A percentile compares a stretch with the other conserved stretches of the same genome.
phyloP scores from a whole-genome alignment of 768 basidiomycete genomes.

The Pleurotus platypus region DNA sequence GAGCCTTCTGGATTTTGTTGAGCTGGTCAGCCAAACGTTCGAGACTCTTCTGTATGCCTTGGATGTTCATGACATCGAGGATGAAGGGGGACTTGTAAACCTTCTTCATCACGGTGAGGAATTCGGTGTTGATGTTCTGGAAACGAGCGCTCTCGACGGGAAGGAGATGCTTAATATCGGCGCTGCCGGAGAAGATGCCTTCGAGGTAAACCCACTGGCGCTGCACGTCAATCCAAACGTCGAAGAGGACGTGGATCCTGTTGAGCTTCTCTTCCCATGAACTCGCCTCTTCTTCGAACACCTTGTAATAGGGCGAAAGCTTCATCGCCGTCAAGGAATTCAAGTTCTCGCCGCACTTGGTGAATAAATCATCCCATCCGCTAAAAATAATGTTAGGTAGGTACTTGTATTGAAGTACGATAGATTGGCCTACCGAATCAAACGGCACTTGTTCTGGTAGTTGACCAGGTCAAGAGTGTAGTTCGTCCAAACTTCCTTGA shows the following conservation, averaged over 20 bases:
- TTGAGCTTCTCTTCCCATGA: constrained; percentile 98
- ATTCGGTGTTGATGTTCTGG: constrained; percentile 97
- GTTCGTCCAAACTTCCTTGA: constrained; percentile 95
- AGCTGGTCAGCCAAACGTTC: constrained; percentile 95
- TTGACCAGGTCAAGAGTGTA: constrained; percentile 96
- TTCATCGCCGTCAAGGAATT: constrained; percentile 98
- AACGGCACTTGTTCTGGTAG: constrained; percentile 97
- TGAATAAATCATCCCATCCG: constrained; percentile 97
- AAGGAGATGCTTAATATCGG: constrained; percentile 98
- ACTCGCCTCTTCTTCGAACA: constrained; percentile 89
- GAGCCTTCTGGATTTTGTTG: constrained; percentile 98
- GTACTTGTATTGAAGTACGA: not conserved
- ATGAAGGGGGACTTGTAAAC: constrained; percentile 99
- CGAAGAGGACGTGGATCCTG: constrained; percentile 93
- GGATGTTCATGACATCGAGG: constrained; percentile 94
- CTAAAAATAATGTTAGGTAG: constrained; percentile 33
- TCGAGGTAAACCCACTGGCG: constrained; percentile 99
- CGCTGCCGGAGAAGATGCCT: constrained; percentile 99
- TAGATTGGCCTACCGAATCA: constrained; percentile 63
- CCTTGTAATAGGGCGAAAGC: constrained; percentile 96
- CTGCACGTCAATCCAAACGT: constrained; percentile 99
- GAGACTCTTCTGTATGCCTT: constrained; percentile 93
- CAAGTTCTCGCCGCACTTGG: constrained; percentile 94
- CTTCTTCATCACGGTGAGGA: constrained; percentile 98
- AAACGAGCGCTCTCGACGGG: constrained; percentile 98